Percentiles rank a stretch among this genome's conserved stretches.
Evolutionary conservation across 164 flowering plant species (phyloP).

Genomic region (Vitis amurensis): DNA sequence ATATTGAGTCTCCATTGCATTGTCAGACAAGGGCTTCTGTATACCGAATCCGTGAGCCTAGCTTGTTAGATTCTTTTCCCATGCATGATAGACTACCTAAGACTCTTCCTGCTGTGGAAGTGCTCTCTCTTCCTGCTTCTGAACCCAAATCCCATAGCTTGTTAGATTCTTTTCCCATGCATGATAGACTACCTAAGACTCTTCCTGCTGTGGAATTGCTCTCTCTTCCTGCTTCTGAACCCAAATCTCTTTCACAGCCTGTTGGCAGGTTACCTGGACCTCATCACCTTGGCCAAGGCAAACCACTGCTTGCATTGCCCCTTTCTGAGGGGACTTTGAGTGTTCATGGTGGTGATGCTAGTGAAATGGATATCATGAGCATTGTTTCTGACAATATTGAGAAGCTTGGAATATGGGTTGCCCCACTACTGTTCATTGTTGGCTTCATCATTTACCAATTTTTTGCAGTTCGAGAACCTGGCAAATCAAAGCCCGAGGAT

Average conservation of each 20-base stretch:
- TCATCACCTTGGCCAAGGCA: constrained; percentile 4
- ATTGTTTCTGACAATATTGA: not conserved
- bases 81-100: constrained; percentile 4
- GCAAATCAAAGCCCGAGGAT: constrained; percentile 9
- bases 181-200: constrained; percentile 6
- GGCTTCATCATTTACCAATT: constrained; percentile 8
- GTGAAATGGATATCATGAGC: not conserved
- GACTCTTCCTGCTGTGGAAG: constrained; percentile 4
- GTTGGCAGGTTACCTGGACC: constrained; percentile 5
- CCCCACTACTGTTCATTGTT: constrained; percentile 8
- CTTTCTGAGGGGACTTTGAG: constrained; percentile 7
- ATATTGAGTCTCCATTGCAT: constrained; percentile 20
- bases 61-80: constrained; percentile 14
- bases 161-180: constrained; percentile 12
- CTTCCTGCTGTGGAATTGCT: constrained; percentile 5
- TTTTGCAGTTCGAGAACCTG: constrained; percentile 9
- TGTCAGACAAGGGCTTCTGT: constrained; percentile 28
- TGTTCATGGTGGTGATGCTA: constrained; percentile 4
- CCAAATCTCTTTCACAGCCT: not conserved
- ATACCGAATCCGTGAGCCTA: constrained; percentile 28
- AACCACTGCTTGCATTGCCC: constrained; percentile 23
- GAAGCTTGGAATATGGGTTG: not conserved
- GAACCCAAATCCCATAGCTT: constrained; percentile 27
- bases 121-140: constrained; percentile 17
- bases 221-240: constrained; percentile 20